Conservation (phyloP, 2,329 filamentous ascomycete genomes). For the Colletotrichum filicis region DNA sequence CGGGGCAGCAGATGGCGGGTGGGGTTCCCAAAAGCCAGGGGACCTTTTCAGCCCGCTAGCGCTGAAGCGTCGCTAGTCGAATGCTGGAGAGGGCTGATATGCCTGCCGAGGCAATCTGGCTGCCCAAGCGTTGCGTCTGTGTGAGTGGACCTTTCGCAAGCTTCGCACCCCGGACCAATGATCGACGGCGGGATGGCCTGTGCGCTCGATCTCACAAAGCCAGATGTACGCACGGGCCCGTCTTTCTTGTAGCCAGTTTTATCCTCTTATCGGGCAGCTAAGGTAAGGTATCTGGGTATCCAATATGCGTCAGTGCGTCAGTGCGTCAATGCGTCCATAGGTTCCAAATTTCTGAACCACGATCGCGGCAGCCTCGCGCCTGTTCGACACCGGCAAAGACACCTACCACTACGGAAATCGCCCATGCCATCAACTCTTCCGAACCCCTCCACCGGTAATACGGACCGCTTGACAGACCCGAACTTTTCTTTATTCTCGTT, state of each 20-base stretch:
- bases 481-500: neutral
- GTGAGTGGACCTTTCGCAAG: slow-evolving; percentile 1
- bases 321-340: slow-evolving; percentile 6
- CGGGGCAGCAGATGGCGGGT: neutral
- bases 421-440: neutral
- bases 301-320: no score
- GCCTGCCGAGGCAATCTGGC: neutral
- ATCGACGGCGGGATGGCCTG: slow-evolving; percentile 22
- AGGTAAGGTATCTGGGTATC: neutral
- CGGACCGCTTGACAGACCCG: neutral
- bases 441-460: neutral
- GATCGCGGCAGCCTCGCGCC: slow-evolving; percentile 3
- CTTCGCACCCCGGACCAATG: slow-evolving; percentile 15
- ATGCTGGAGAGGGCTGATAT: neutral
- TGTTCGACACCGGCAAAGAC: neutral
- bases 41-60: neutral
- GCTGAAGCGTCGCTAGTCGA: neutral
- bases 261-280: slow-evolving; percentile 28
- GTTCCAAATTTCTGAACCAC: slow-evolving; percentile 27
- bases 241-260: slow-evolving; percentile 25
- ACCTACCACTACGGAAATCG: neutral
- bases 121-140: neutral
- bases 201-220: neutral
- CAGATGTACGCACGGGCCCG: neutral
- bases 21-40: neutral